phyloP scores from a whole-genome alignment of 257 asterid genomes.

The Penstemon eatonii region DNA sequence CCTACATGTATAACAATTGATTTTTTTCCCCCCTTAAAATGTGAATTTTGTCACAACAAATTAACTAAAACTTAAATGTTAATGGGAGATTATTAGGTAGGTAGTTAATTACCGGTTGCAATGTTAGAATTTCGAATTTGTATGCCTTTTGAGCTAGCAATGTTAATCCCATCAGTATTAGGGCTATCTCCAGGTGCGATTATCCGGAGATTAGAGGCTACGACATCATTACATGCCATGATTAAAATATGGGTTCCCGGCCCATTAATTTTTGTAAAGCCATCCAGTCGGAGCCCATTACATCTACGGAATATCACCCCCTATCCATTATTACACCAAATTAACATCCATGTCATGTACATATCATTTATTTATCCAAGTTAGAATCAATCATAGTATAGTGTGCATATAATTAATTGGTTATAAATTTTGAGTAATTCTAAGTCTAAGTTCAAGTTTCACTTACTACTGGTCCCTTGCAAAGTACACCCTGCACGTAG shows the following conservation, averaged over 20 bases:
- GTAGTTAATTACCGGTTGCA: constrained; percentile 48
- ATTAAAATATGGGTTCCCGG: constrained; percentile 55
- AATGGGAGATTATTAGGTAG: too few species aligned
- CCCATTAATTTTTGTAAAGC: constrained; percentile 48
- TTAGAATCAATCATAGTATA: too few species aligned
- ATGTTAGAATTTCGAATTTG: constrained; percentile 43
- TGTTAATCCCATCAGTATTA: constrained; percentile 64
- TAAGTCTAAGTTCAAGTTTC: not conserved
- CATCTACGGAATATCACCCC: constrained; percentile 58
- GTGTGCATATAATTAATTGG: too few species aligned
- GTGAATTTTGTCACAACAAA: not conserved
- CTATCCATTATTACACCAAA: constrained; percentile 27
- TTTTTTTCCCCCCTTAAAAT: not conserved
- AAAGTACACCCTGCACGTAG: constrained; percentile 42
- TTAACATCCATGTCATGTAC: not conserved
- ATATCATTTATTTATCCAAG: too few species aligned
- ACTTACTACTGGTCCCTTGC: constrained; percentile 63
- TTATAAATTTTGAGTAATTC: not conserved
- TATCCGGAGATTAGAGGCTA: constrained; percentile 42
- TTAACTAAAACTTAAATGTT: not conserved
- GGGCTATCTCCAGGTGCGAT: constrained; percentile 62
- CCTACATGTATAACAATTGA: constrained; percentile 31
- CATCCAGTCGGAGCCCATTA: constrained; percentile 42
- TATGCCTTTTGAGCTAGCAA: constrained; percentile 44
- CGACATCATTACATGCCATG: constrained; percentile 39